phyloP scores from a whole-genome alignment of 2,329 filamentous ascomycete genomes.

The Phialophora chinensis region DNA sequence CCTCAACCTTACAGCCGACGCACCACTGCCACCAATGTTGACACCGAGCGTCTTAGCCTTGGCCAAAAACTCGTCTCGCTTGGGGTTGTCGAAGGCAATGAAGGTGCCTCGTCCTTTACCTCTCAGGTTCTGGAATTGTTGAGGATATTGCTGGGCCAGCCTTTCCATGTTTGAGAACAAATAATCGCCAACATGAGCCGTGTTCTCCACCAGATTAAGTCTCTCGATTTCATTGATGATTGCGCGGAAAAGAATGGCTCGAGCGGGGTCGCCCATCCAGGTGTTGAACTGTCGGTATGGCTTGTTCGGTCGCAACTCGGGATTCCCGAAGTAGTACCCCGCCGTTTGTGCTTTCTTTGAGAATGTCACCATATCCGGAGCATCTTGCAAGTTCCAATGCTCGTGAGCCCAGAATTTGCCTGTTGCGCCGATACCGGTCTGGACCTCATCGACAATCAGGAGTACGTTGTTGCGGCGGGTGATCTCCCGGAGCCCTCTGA shows the following conservation, averaged over 20 bases:
- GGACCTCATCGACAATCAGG: constrained; percentile 91
- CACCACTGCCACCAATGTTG: constrained; percentile 85
- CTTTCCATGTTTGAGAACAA: constrained; percentile 72
- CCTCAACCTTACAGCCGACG: constrained; percentile 74
- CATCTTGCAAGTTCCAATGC: constrained; percentile 81
- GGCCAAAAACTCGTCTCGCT: constrained; percentile 77
- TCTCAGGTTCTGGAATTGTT: constrained; percentile 79
- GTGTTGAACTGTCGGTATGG: constrained; percentile 97
- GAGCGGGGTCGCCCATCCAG: constrained; percentile 92
- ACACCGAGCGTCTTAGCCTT: constrained; percentile 80
- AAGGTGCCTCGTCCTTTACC: constrained; percentile 90
- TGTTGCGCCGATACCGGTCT: constrained; percentile 90
- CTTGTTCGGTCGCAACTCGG: constrained; percentile 82
- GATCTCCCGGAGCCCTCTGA: constrained; percentile 79
- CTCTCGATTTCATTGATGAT: constrained; percentile 82
- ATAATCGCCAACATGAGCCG: constrained; percentile 78
- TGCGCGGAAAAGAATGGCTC: constrained; percentile 81
- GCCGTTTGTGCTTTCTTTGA: constrained; percentile 94
- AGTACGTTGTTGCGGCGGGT: constrained; percentile 69
- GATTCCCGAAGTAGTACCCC: constrained; percentile 88
- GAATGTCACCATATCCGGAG: constrained; percentile 94
- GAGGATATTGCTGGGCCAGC: constrained; percentile 73
- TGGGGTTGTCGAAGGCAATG: constrained; percentile 86
- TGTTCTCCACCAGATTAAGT: constrained; percentile 78
- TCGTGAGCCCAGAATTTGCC: constrained; percentile 97